Evolutionary conservation across 257 asterid species (phyloP).

Genomic region (Coffea eugenioides): DNA sequence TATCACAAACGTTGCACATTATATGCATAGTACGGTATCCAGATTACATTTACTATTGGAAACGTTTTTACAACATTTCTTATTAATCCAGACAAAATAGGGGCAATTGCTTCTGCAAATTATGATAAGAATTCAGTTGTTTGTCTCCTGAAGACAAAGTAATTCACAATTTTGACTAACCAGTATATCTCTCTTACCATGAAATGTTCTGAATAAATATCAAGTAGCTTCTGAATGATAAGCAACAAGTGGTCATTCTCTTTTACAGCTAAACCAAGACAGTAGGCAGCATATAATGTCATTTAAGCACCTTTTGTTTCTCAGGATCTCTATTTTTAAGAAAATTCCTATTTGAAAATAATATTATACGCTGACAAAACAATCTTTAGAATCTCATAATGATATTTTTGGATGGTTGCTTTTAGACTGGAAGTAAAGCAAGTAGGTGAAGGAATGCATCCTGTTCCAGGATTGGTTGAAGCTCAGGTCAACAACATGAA

Average conservation of each 20-base stretch:
- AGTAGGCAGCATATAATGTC: too few relatives aligned
- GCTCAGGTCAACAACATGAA: conserved; percentile 68
- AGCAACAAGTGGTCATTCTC: too few relatives aligned
- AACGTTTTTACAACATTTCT: too few relatives aligned
- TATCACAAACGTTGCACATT: background rate
- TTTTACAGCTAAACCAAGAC: too few relatives aligned
- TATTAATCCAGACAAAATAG: background rate
- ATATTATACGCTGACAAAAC: background rate
- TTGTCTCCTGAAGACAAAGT: too few relatives aligned
- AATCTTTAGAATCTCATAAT: background rate
- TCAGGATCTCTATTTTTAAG: background rate
- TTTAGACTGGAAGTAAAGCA: conserved; percentile 90
- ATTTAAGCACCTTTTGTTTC: background rate
- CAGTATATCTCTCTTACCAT: too few relatives aligned
- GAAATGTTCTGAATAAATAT: too few relatives aligned
- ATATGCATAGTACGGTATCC: background rate
- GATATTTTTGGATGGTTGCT: background rate
- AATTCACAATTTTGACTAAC: too few relatives aligned
- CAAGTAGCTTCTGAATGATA: too few relatives aligned
- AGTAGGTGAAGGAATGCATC: conserved; percentile 88
- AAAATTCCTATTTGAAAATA: background rate
- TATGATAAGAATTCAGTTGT: background rate
- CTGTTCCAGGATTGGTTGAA: conserved; percentile 89
- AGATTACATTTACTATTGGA: background rate
- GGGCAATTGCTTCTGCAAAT: background rate